phyloP scores from a whole-genome alignment of 2,329 filamentous ascomycete genomes.

The Didymella keratinophila region DNA sequence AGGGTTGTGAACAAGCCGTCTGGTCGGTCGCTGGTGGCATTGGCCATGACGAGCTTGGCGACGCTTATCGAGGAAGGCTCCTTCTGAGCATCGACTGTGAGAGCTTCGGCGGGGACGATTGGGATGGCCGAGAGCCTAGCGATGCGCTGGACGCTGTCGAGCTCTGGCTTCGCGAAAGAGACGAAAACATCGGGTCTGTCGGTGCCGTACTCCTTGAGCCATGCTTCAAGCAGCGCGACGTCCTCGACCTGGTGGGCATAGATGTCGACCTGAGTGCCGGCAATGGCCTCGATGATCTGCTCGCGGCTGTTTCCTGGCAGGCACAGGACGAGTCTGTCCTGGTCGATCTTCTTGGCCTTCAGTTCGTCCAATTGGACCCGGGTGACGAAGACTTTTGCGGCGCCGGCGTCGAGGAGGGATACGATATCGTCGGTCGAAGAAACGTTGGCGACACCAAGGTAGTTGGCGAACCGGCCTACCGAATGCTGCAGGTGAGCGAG shows the following conservation, averaged over 20 bases:
- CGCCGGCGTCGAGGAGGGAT: conserved; percentile 83
- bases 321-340: conserved; percentile 65
- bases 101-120: conserved; percentile 72
- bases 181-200: conserved; percentile 60
- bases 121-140: conserved; percentile 65
- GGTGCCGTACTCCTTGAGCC: conserved; percentile 60
- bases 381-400: conserved; percentile 82
- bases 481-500: conserved; percentile 64
- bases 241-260: conserved; percentile 55
- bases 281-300: conserved; percentile 51
- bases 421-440: conserved; percentile 75
- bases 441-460: conserved; percentile 78
- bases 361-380: conserved; percentile 70
- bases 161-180: conserved; percentile 54
- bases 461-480: conserved; percentile 66
- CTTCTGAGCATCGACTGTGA: conserved; percentile 72
- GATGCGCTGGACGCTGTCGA: conserved; percentile 53
- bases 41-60: conserved; percentile 73
- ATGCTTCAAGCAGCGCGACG: conserved; percentile 54
- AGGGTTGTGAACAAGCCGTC: conserved; percentile 89
- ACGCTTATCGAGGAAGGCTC: conserved; percentile 69
- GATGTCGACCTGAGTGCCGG: conserved; percentile 55
- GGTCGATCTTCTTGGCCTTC: conserved; percentile 60
- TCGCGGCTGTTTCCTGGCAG: conserved; percentile 55
- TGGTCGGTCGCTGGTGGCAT: conserved; percentile 80